Evolutionary conservation across 2,329 filamentous ascomycete species (phyloP).

Genomic region (Microsporum audouinii): DNA sequence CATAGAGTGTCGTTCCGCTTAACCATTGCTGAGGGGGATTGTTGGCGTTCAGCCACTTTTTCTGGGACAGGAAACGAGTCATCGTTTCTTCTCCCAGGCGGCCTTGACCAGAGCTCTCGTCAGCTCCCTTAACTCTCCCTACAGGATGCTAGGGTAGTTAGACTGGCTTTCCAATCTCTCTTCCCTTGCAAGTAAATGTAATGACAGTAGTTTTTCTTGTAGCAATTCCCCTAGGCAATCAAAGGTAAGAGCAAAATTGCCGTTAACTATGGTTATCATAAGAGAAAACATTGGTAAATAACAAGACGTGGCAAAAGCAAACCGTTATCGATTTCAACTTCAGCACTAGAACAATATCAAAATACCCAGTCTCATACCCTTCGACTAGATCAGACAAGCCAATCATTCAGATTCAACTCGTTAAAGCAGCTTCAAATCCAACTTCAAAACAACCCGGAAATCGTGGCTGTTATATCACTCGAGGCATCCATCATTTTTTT

Average conservation of each 20-base stretch:
- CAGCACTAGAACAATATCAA: neutral
- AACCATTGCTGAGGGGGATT: slow-evolving; percentile 43
- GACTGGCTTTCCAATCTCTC: neutral
- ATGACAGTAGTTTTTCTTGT: no score
- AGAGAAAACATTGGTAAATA: neutral
- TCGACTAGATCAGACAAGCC: neutral
- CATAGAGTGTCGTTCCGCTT: slow-evolving; percentile 45
- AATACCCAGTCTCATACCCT: neutral
- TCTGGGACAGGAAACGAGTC: neutral
- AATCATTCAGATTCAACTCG: neutral
- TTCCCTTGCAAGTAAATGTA: neutral
- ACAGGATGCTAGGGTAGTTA: neutral
- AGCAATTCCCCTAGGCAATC: no score
- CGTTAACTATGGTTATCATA: no score
- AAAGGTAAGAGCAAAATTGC: no score
- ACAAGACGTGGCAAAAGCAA: neutral
- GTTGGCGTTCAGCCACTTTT: neutral
- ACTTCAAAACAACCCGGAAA: neutral
- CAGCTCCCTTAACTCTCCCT: neutral
- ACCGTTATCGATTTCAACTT: neutral
- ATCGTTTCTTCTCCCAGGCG: neutral
- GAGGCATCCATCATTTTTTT: slow-evolving; percentile 1
- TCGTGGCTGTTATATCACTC: neutral
- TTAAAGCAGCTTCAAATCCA: neutral
- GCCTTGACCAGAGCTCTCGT: neutral